Percentiles rank a stretch among this genome's conserved stretches.
phyloP scores from a whole-genome alignment of 2,329 filamentous ascomycete genomes.

The Cercospora zeina region DNA sequence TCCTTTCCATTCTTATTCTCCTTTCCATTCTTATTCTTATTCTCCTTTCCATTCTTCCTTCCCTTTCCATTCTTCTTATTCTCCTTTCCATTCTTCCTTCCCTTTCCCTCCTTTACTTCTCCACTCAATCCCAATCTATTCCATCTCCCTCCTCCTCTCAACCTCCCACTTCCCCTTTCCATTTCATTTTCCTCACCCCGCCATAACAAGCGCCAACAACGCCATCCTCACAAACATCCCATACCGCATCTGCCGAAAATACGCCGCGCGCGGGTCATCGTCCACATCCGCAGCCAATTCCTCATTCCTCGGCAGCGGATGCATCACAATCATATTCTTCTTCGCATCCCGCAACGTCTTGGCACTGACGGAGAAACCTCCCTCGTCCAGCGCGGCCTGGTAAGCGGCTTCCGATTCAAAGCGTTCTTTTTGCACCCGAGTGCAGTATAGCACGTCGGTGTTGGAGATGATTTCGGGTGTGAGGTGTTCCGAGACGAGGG shows the following conservation, averaged over 20 bases:
- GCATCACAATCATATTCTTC: slow-evolving; percentile 89
- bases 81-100: too few species aligned
- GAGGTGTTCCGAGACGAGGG: slow-evolving; percentile 72
- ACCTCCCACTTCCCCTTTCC: not conserved
- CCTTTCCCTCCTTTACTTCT: too few species aligned
- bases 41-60: too few species aligned
- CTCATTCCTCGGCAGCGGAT: slow-evolving; percentile 88
- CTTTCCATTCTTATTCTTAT: too few species aligned
- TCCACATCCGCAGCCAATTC: slow-evolving; percentile 96
- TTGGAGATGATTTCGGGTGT: slow-evolving; percentile 82
- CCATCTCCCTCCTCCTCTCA: not conserved
- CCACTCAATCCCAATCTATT: too few species aligned
- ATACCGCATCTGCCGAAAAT: slow-evolving; percentile 99
- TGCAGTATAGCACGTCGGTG: slow-evolving; percentile 95
- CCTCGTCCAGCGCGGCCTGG: slow-evolving; percentile 78
- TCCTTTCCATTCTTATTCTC: too few species aligned
- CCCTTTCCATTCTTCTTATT: too few species aligned
- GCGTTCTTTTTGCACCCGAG: slow-evolving; percentile 92
- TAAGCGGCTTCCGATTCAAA: slow-evolving; percentile 81
- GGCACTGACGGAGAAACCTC: slow-evolving; percentile 78
- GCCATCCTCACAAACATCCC: slow-evolving; percentile 98
- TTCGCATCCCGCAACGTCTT: slow-evolving; percentile 87
- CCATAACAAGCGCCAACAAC: slow-evolving; percentile 89
- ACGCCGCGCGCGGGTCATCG: slow-evolving; percentile 93
- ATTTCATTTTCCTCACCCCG: slow-evolving; percentile 28